phyloP scores from a whole-genome alignment of 192 early-diverging fungal genomes.

The Coemansia sp. region DNA sequence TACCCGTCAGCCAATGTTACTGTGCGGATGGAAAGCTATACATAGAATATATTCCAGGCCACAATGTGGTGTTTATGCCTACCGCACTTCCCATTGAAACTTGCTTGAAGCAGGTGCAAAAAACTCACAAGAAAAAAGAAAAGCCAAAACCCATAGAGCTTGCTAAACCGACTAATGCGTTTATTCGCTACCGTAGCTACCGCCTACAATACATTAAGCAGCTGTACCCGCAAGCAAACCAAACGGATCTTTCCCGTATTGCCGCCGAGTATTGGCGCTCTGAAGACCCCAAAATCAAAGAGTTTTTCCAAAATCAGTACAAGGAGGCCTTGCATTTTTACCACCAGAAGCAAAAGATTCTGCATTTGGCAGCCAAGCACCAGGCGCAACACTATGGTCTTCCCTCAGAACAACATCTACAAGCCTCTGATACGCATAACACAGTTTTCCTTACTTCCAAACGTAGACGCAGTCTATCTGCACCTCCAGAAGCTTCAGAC shows the following conservation, averaged over 20 bases:
- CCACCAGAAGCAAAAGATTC: constrained; percentile 14
- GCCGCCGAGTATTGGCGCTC: constrained; percentile 29
- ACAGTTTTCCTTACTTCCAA: not conserved
- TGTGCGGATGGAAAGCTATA: constrained; percentile 20
- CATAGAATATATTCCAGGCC: constrained; percentile 25
- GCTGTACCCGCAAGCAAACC: constrained; percentile 13
- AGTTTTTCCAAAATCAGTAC: constrained; percentile 17
- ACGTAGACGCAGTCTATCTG: constrained; percentile 9
- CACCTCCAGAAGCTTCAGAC: not conserved
- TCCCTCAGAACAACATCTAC: not conserved
- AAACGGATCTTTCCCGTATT: constrained; percentile 24
- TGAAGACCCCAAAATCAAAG: constrained; percentile 15
- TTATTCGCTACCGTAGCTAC: constrained; percentile 31
- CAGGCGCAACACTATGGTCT: not conserved
- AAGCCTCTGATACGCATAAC: not conserved
- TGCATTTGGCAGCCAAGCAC: constrained; percentile 7
- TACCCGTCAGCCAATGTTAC: constrained; percentile 19
- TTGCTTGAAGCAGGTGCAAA: not conserved
- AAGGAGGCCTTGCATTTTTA: constrained; percentile 16
- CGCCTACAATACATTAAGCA: constrained; percentile 10
- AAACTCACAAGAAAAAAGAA: not conserved
- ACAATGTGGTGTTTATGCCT: constrained; percentile 24
- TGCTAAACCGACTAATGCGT: constrained; percentile 23
- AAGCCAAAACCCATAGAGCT: not conserved
- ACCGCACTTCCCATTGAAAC: constrained; percentile 5